A percentile compares a stretch with the other conserved stretches of the same genome.
Evolutionary conservation across 1,139 yeast species (phyloP).

Genomic region (Geotrichum siamense): DNA sequence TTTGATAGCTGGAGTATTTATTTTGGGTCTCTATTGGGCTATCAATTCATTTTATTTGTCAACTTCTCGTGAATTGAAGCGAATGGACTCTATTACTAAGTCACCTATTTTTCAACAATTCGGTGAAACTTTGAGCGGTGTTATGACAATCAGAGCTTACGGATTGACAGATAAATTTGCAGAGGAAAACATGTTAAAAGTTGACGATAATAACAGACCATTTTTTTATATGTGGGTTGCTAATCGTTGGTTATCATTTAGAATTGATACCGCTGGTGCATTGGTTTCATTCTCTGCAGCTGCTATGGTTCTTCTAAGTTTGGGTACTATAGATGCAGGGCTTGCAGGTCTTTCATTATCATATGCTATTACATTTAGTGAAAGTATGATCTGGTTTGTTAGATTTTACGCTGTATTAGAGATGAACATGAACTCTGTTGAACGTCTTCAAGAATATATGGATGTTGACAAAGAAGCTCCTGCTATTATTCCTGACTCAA

Average conservation of each 20-base stretch:
- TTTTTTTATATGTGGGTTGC: conserved; percentile 94
- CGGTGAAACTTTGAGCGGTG: conserved; percentile 86
- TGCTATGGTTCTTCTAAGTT: conserved; percentile 58
- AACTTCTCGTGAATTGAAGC: conserved; percentile 84
- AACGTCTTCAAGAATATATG: conserved; percentile 77
- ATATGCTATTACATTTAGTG: conserved; percentile 84
- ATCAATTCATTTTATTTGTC: conserved; percentile 73
- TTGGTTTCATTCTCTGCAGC: conserved; percentile 77
- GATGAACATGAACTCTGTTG: conserved; percentile 95
- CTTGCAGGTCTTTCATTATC: conserved; percentile 91
- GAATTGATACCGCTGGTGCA: conserved; percentile 82
- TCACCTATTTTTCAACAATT: conserved; percentile 97
- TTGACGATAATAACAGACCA: conserved; percentile 83
- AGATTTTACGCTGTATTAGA: conserved; percentile 83
- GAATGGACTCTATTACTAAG: conserved; percentile 80
- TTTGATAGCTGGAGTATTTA: conserved; percentile 62
- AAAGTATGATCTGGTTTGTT: conserved; percentile 85
- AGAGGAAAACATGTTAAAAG: conserved; percentile 67
- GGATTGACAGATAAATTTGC: conserved; percentile 87
- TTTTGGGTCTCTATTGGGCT: conserved; percentile 53
- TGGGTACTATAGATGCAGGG: conserved; percentile 76
- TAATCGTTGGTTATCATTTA: conserved; percentile 85
- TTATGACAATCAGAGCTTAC: conserved; percentile 91
- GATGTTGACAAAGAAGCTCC: conserved; percentile 84
- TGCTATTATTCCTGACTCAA: conserved; percentile 52